These are phyloP conservation scores for Salix dunnii DNA, from an alignment of 345 rosid genomes.

Conservation along the genomic window DNA sequence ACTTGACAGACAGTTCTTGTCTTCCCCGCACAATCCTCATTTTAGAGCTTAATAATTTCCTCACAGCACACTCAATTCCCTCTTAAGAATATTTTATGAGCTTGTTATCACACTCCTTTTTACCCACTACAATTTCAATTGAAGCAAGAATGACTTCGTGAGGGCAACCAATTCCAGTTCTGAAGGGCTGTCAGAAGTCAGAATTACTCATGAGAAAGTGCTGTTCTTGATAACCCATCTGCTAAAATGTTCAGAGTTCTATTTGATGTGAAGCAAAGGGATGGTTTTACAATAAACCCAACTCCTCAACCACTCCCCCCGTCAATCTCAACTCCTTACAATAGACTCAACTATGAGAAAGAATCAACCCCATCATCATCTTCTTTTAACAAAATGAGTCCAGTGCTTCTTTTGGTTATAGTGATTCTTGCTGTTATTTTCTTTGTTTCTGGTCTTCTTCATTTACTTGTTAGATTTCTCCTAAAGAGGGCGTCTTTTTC, in stretches of 20 bases:
- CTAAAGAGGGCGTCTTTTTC: slow-evolving; percentile 39
- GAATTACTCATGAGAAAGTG: neutral
- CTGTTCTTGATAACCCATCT: slow-evolving; percentile 5
- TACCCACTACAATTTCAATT: neutral
- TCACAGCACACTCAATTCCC: slow-evolving; percentile 15
- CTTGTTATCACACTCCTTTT: slow-evolving; percentile 2
- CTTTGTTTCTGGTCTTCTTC: slow-evolving; percentile 56
- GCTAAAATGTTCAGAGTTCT: slow-evolving; percentile 34
- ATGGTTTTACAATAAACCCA: slow-evolving; percentile 24
- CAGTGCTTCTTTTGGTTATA: slow-evolving; percentile 46
- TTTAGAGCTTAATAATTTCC: slow-evolving; percentile 6
- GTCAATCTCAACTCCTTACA: slow-evolving; percentile 16
- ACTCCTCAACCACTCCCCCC: slow-evolving; percentile 26
- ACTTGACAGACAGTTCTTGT: neutral
- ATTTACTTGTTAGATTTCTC: slow-evolving; percentile 54
- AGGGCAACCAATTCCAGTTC: neutral
- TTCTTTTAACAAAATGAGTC: slow-evolving; percentile 38
- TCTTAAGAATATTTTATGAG: slow-evolving; percentile 14
- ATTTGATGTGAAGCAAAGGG: slow-evolving; percentile 17
- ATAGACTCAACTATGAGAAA: slow-evolving; percentile 15
- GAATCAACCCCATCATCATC: slow-evolving; percentile 32
- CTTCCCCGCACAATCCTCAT: slow-evolving; percentile 1
- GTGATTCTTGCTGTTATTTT: slow-evolving; percentile 48
- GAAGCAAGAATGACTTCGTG: slow-evolving; percentile 21
- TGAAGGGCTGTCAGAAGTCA: neutral